These are phyloP conservation scores for Schwanniomyces vanrijiae DNA, from an alignment of 805 yeast genomes.

Conservation along the genomic window DNA sequence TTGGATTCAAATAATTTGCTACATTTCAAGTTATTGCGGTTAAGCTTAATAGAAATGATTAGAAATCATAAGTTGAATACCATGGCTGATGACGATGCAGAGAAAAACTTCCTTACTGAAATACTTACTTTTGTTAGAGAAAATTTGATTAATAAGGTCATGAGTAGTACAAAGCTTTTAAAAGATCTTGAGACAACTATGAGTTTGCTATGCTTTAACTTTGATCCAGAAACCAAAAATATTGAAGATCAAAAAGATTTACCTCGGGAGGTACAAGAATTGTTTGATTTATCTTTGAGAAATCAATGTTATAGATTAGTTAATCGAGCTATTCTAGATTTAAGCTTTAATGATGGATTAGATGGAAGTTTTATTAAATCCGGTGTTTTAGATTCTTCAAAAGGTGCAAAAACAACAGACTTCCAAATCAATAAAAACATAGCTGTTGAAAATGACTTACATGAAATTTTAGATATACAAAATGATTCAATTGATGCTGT, in stretches of 20 bases:
- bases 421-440: constrained; percentile 8
- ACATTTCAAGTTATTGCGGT: constrained; percentile 70
- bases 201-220: constrained; percentile 68
- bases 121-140: constrained; percentile 61
- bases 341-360: constrained; percentile 15
- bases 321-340: constrained; percentile 60
- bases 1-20: constrained; percentile 62
- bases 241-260: constrained; percentile 40
- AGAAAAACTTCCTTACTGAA: constrained; percentile 50
- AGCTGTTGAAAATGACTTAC: constrained; percentile 2
- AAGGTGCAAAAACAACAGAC: constrained; percentile 20
- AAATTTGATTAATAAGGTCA: constrained; percentile 60
- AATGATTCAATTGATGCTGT: constrained; percentile 4
- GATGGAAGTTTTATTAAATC: constrained; percentile 1
- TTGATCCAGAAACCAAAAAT: constrained; percentile 28
- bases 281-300: constrained; percentile 62
- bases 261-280: constrained; percentile 53
- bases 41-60: constrained; percentile 80
- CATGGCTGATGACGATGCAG: constrained; percentile 22
- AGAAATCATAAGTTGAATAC: constrained; percentile 41
- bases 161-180: constrained; percentile 57
- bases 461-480: constrained; percentile 9
- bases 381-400: constrained; percentile 11
- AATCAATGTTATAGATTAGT: constrained; percentile 67
- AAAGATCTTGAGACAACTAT: constrained; percentile 78